These are phyloP conservation scores for Beta corolliflora DNA, from an alignment of 179 eudicot species.

Conservation along the genomic window DNA sequence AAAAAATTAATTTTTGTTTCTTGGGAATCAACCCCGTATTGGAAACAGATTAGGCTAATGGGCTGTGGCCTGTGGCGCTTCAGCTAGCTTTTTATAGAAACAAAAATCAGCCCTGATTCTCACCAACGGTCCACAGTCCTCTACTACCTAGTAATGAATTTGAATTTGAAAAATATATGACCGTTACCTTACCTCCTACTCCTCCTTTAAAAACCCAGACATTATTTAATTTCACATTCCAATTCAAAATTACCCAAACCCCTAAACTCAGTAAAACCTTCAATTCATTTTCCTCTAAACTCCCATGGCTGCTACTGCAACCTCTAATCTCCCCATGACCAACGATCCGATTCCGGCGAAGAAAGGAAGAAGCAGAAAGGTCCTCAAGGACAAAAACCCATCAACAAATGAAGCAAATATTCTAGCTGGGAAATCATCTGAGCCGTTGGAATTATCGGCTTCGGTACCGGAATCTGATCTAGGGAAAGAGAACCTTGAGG, in stretches of 20 bases:
- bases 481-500: slow-evolving; percentile 65
- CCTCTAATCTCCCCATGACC: slow-evolving; percentile 34
- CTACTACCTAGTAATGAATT: background rate
- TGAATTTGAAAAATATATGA: slow-evolving; percentile 35
- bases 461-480: slow-evolving; percentile 30
- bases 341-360: slow-evolving; percentile 43
- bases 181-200: slow-evolving; percentile 45
- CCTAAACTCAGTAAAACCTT: background rate
- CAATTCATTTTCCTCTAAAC: background rate
- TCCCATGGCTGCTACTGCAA: slow-evolving; percentile 54
- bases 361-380: slow-evolving; percentile 57
- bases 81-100: background rate
- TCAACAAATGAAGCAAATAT: slow-evolving; percentile 62
- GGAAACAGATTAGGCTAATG: background rate
- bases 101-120: slow-evolving; percentile 21
- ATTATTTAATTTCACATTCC: background rate
- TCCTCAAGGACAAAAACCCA: slow-evolving; percentile 59
- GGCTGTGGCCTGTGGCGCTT: background rate
- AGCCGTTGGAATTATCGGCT: slow-evolving; percentile 24
- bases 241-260: slow-evolving; percentile 16
- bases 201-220: slow-evolving; percentile 27
- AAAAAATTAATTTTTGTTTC: no score
- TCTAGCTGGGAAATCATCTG: slow-evolving; percentile 39
- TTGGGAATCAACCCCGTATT: background rate
- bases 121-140: slow-evolving; percentile 20